Evolutionary conservation across 139 green algal species (phyloP).

Genomic region (Eudorina sp.): DNA sequence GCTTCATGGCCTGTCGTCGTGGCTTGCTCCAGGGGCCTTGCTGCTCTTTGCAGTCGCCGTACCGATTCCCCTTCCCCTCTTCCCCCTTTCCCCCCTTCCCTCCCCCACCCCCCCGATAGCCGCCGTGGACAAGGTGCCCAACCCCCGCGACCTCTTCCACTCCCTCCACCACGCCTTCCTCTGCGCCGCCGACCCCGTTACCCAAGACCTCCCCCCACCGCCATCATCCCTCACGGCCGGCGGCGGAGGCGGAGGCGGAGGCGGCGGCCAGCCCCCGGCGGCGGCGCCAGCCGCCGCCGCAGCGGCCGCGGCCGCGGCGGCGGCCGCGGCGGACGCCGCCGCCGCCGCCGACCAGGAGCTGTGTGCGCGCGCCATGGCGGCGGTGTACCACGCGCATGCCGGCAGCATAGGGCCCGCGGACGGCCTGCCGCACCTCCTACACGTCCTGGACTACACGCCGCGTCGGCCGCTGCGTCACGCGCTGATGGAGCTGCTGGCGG

Average conservation of each 20-base stretch:
- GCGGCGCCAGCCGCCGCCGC: not conserved
- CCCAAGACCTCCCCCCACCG: not conserved
- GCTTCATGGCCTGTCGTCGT: too few relatives aligned
- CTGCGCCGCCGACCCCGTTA: constrained; percentile 60
- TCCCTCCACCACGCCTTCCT: constrained; percentile 87
- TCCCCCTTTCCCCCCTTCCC: not conserved
- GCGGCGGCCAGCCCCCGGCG: not conserved
- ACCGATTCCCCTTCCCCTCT: too few relatives aligned
- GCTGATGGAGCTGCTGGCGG: constrained; percentile 85
- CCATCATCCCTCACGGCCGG: not conserved
- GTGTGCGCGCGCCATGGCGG: constrained; percentile 89
- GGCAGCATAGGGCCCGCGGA: constrained; percentile 80
- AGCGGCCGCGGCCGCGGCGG: not conserved
- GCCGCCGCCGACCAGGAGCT: constrained; percentile 67
- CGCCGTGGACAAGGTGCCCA: constrained; percentile 77
- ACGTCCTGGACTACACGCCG: constrained; percentile 80
- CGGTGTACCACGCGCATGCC: constrained; percentile 76
- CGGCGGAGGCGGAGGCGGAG: not conserved
- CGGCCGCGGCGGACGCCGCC: not conserved
- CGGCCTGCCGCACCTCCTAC: constrained; percentile 79
- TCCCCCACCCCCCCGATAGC: constrained; percentile 29
- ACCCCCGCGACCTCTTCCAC: constrained; percentile 85
- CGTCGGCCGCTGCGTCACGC: constrained; percentile 74
- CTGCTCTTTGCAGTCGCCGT: too few relatives aligned
- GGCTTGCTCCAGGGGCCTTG: too few relatives aligned